Evolutionary conservation across 148 eudicot genomes (phyloP).

Genomic region (Drosera capensis): DNA sequence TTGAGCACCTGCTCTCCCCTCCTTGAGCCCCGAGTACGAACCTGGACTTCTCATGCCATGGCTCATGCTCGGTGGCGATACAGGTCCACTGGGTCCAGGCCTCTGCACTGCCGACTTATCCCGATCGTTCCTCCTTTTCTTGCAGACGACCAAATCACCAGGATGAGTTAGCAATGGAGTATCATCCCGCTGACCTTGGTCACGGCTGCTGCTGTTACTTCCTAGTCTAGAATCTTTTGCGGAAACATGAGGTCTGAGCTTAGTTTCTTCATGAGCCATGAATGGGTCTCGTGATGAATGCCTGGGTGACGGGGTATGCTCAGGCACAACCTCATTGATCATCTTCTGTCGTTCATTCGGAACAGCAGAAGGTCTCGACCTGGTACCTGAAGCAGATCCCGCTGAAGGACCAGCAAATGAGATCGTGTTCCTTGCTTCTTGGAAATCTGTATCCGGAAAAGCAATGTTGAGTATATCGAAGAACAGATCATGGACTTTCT

Average conservation of each 20-base stretch:
- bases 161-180: conserved; percentile 55
- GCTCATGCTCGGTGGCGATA: conserved; percentile 56
- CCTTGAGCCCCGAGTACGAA: conserved; percentile 22
- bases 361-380: conserved; percentile 28
- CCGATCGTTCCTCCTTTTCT: conserved; percentile 84
- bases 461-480: conserved; percentile 62
- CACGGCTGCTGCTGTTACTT: conserved; percentile 22
- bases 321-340: conserved; percentile 43
- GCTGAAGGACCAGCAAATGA: conserved; percentile 40
- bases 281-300: conserved; percentile 26
- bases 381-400: conserved; percentile 3
- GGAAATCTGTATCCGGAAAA: conserved; percentile 65
- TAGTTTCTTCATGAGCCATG: conserved; percentile 26
- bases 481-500: conserved; percentile 79
- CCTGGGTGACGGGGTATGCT: conserved; percentile 32
- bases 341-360: conserved; percentile 47
- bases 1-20: conserved; percentile 24
- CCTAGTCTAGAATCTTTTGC: conserved; percentile 49
- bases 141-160: conserved; percentile 85
- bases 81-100: conserved; percentile 46
- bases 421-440: conserved; percentile 53
- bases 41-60: conserved; percentile 60
- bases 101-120: conserved; percentile 46
- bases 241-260: conserved; percentile 20
- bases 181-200: conserved; percentile 30